Evolutionary conservation across 2,329 filamentous ascomycete genomes (phyloP).

Genomic region (Biscogniauxia sp.): DNA sequence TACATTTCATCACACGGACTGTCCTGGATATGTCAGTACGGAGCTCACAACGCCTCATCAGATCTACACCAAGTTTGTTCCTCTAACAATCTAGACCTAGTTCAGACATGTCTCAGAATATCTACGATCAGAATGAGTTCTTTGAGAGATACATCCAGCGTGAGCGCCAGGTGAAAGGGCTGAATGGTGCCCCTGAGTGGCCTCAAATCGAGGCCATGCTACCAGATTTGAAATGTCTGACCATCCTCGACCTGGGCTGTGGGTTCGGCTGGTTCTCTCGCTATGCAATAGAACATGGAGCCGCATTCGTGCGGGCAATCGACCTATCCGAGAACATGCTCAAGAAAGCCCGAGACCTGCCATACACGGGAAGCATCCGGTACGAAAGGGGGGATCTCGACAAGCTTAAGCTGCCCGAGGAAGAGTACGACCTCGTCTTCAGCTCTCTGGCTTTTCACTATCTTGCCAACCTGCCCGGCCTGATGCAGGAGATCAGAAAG

Average conservation of each 20-base stretch:
- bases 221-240: slow-evolving; percentile 30
- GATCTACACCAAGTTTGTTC: too few species aligned
- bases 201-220: slow-evolving; percentile 40
- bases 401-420: slow-evolving; percentile 23
- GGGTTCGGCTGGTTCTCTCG: slow-evolving; percentile 46
- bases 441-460: slow-evolving; percentile 43
- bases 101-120: slow-evolving; percentile 35
- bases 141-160: slow-evolving; percentile 42
- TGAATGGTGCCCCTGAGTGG: slow-evolving; percentile 44
- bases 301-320: slow-evolving; percentile 34
- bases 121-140: slow-evolving; percentile 42
- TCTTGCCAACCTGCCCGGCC: slow-evolving; percentile 31
- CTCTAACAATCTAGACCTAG: too few species aligned
- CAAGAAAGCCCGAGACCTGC: slow-evolving; percentile 32
- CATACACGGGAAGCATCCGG: slow-evolving; percentile 27
- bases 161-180: slow-evolving; percentile 39
- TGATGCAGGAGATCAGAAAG: slow-evolving; percentile 33
- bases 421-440: slow-evolving; percentile 37
- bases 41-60: too few species aligned
- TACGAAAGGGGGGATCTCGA: slow-evolving; percentile 37
- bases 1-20: too few species aligned
- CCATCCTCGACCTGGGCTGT: slow-evolving; percentile 45
- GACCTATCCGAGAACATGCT: slow-evolving; percentile 47
- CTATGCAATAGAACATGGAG: slow-evolving; percentile 40
- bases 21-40: too few species aligned